A percentile compares a stretch with the other conserved stretches of the same genome.
Conservation (phyloP, 176 grass and related monocot genomes). For the Cenchrus americanus region DNA sequence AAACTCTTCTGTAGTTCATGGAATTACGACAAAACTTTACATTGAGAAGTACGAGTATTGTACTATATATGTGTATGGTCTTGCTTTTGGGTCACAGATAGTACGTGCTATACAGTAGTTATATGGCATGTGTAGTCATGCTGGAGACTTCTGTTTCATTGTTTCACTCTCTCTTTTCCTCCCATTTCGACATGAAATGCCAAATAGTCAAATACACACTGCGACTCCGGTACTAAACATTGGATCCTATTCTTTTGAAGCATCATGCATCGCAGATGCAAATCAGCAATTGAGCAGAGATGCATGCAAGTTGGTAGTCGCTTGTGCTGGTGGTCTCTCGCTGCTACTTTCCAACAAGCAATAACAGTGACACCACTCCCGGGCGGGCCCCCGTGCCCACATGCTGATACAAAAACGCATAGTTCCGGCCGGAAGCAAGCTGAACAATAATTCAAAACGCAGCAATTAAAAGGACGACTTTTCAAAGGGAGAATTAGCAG, state of each 20-base stretch:
- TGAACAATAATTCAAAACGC: neutral
- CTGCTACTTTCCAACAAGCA: neutral
- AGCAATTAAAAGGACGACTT: neutral
- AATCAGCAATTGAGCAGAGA: neutral
- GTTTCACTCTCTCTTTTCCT: neutral
- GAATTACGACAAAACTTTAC: neutral
- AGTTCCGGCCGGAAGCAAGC: slow-evolving; percentile 8
- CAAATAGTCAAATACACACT: neutral
- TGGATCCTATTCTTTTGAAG: neutral
- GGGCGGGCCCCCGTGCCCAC: neutral
- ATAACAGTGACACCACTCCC: slow-evolving; percentile 26
- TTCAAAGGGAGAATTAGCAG: slow-evolving; percentile 3
- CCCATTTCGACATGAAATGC: neutral
- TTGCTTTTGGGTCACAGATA: slow-evolving; percentile 7
- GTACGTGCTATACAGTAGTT: neutral
- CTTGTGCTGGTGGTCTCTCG: neutral
- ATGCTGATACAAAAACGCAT: slow-evolving; percentile 9
- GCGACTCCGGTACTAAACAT: slow-evolving; percentile 6
- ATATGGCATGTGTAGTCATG: neutral
- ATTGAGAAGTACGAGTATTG: neutral
- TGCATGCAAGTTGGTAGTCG: neutral
- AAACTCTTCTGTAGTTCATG: slow-evolving; percentile 17
- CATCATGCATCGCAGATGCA: neutral
- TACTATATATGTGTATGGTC: neutral
- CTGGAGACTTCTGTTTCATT: neutral